Evolutionary conservation across 2,329 filamentous ascomycete species (phyloP).

Genomic region (Ophiostoma piceae): DNA sequence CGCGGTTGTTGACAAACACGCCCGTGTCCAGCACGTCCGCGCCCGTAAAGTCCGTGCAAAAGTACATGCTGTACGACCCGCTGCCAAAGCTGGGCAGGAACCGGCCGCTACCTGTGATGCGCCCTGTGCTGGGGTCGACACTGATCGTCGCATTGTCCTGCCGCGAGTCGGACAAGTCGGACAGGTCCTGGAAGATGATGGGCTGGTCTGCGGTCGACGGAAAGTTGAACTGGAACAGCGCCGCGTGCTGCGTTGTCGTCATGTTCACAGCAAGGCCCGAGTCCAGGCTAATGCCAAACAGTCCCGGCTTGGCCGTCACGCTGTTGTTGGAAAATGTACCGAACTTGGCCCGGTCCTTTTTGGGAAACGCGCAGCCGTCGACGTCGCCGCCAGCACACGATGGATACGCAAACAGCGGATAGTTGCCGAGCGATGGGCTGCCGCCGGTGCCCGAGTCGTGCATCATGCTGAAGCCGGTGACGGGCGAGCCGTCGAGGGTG

Average conservation of each 20-base stretch:
- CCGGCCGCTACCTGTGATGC: constrained; percentile 57
- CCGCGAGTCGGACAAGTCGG: neutral
- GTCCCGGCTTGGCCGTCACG: constrained; percentile 39
- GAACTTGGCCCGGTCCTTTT: neutral
- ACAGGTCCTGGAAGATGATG: neutral
- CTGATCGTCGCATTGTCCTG: neutral
- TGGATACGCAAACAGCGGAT: constrained; percentile 64
- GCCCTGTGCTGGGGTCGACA: constrained; percentile 39
- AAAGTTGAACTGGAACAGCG: constrained; percentile 63
- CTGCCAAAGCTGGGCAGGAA: constrained; percentile 62
- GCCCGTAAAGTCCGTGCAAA: constrained; percentile 63
- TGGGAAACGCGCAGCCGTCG: neutral
- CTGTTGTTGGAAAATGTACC: neutral
- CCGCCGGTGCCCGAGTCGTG: constrained; percentile 56
- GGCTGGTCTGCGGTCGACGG: constrained; percentile 35
- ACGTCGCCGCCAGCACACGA: constrained; percentile 51
- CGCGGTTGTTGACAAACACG: constrained; percentile 38
- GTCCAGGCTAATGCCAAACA: constrained; percentile 57
- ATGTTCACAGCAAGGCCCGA: constrained; percentile 59
- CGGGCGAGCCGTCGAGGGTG: constrained; percentile 44
- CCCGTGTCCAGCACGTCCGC: constrained; percentile 55
- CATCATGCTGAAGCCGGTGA: constrained; percentile 53
- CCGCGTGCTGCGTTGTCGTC: constrained; percentile 61
- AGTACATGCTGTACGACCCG: constrained; percentile 55
- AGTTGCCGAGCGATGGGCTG: constrained; percentile 63